Percentiles rank a stretch among this genome's conserved stretches.
These are phyloP conservation scores for Metschnikowia baotianmanensis DNA, from an alignment of 805 yeast genomes.

Conservation along the genomic window DNA sequence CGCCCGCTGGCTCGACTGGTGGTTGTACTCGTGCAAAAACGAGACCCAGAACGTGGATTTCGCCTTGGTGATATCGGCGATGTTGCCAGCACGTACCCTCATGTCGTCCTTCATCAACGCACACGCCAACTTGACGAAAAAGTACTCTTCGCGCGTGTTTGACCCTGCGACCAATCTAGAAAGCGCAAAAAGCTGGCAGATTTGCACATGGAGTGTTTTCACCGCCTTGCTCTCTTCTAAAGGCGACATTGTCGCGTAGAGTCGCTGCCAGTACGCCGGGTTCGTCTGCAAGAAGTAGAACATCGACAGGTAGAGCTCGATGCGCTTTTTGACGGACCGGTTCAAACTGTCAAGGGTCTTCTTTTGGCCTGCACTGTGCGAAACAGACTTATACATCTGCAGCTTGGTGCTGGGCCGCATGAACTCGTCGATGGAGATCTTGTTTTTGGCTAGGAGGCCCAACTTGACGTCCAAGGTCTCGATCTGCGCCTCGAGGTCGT, in stretches of 20 bases:
- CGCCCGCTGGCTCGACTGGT: conserved; percentile 48
- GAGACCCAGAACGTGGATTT: conserved; percentile 45
- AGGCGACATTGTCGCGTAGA: conserved; percentile 40
- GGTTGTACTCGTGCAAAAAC: conserved; percentile 42
- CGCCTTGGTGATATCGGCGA: conserved; percentile 40
- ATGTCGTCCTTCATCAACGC: conserved; percentile 44
- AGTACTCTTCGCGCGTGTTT: conserved; percentile 67
- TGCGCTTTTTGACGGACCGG: conserved; percentile 47
- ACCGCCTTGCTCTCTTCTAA: conserved; percentile 11
- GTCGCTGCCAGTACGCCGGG: conserved; percentile 62
- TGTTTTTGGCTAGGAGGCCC: conserved; percentile 73
- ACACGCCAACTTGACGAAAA: conserved; percentile 57
- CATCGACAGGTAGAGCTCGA: conserved; percentile 71
- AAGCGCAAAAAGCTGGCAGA: conserved; percentile 32
- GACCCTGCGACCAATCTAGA: conserved; percentile 26
- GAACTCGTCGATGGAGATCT: conserved; percentile 74
- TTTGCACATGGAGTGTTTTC: conserved; percentile 24
- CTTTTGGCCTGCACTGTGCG: conserved; percentile 15
- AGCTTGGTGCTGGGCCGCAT: conserved; percentile 40
- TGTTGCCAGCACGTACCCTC: conserved; percentile 22
- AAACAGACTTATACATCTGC: conserved; percentile 23
- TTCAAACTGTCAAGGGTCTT: conserved; percentile 32
- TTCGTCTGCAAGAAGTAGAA: conserved; percentile 84
- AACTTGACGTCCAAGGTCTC: conserved; percentile 77
- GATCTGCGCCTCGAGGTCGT: conserved; percentile 67